Evolutionary conservation across 2,329 filamentous ascomycete species (phyloP), one percentile per base, ranked within the genome.

Genomic region (Fusarium guadeloupense): DNA sequence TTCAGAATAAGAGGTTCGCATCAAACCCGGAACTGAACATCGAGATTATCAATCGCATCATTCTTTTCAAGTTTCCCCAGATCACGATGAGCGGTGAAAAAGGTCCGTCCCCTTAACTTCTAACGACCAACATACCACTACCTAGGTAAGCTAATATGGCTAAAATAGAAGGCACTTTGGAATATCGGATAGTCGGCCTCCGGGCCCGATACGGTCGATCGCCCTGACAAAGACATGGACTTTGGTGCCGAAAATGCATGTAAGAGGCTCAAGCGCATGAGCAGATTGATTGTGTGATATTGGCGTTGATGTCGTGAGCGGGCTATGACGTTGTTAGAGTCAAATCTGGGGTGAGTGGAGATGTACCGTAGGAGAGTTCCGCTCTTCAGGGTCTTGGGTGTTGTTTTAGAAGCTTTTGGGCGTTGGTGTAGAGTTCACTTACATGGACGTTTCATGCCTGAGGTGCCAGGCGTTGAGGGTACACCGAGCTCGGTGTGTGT

Each of bases 231-330:
- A 25, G 44, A 42, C 33, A 17, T 23, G 23, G 46, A 19, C 31
- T 13, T 40, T 28, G 19, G 25, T 44, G 8, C 21, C 21, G 13
- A 17, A 26, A 31, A 31, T 31, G 41, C 47, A 34, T 35, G 39
- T 38, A 54, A 44, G 48, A 31, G 41, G 37, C 40, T 41, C 34
- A 41, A 53, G 39, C 39, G 38, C 41, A 50, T 44, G 43, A 30
- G 21, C 19, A 42, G 42, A 38, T n/a, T n/a, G n/a, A 68, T 69
- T 69, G 67, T 69, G 67, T 68, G 62, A 69, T 69, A 69, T 69
- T 69, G 63, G 67, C 55, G 60, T 58, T 48, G 37, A 68, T 69
- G 67, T 69, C 55, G 67, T 42, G 30, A 51, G 21, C 21, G 17
- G 23, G n/a, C 38, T 48, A 65, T 69, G 67, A 69, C 59, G 64